Base-by-base conservation (phyloP, 2,329 filamentous ascomycete genomes). In the Cyclaneusma minus region DNA sequence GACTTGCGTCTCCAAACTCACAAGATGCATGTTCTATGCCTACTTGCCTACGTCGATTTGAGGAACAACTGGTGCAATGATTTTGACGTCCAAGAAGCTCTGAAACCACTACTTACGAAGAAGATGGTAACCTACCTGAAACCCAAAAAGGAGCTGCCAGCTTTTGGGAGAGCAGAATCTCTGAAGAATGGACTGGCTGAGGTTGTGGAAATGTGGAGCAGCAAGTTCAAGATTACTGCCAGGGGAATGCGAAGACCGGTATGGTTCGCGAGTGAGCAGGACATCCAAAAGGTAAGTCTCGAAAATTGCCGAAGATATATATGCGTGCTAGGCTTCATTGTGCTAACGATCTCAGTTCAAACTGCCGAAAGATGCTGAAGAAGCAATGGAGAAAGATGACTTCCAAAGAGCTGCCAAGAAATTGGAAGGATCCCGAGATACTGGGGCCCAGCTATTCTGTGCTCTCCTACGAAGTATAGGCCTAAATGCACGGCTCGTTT, bases 1-100 rank as follows among this genome's bases (percentile, higher is more conserved):
- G 51, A 52, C 22, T 54, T 48, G 9, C 69, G 85, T 12, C 48
- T 89, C 16, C 66, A 82, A 27, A 62, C 84, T n/a, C 89, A 98
- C 50, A 92, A 87, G 50, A 60, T 73, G 34, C 85, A 98, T 51
- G 37, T 95, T 1, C 55, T 94, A 9, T 92, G 82, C 45, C 60
- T 98, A 2, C 52, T 98, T 10, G 69, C 72, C 7, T 82, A 95
- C 49, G 64, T 75, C 10, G 66, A 79, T 37, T 60, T 70, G 30
- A 71, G 85, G 29, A 98, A 95, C 44, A 58, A 67, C 29, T 94
- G 87, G 83, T 94, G 85, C 52, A 92, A 92, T 42, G 76, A 87
- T 44, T 41, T 55, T 9, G 53, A 63, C 30, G 67, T 80, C 6
- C 82, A 92, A 44, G 62, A 58, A 21, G 53, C 52, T n/a, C 51